Evolutionary conservation across 805 yeast genomes (phyloP).

Genomic region (Wickerhamiella bombiphila): DNA sequence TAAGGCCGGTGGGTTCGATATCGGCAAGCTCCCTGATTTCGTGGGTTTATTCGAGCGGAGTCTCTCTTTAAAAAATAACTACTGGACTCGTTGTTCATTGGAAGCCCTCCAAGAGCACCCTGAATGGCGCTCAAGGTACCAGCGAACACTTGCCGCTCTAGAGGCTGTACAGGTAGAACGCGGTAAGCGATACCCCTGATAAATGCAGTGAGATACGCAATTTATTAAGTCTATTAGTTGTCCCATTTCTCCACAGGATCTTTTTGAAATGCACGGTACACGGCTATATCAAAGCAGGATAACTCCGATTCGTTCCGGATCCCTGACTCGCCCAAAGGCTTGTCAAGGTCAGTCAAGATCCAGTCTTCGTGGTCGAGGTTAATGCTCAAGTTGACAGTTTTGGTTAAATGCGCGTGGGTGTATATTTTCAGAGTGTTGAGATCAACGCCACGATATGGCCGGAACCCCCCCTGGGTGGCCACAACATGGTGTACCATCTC

Average conservation of each 20-base stretch:
- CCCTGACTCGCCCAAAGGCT: conserved; percentile 37
- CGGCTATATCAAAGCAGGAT: conserved; percentile 58
- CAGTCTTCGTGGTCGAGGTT: conserved; percentile 78
- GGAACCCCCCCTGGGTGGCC: conserved; percentile 46
- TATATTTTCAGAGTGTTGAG: conserved; percentile 66
- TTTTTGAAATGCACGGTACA: conserved; percentile 51
- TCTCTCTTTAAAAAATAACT: conserved; percentile 1
- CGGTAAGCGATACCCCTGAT: not conserved
- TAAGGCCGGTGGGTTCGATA: conserved; percentile 2
- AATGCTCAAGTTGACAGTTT: conserved; percentile 81
- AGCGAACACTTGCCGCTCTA: conserved; percentile 2
- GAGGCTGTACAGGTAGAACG: not conserved
- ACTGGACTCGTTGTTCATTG: not conserved
- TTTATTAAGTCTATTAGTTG: not conserved
- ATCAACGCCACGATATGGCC: conserved; percentile 68
- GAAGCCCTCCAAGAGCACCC: conserved; percentile 3
- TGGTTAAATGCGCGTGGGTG: conserved; percentile 89
- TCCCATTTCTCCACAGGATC: conserved; percentile 90
- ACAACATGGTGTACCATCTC: conserved; percentile 34
- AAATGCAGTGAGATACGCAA: not conserved
- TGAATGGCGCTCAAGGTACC: conserved; percentile 1
- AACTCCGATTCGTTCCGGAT: conserved; percentile 76
- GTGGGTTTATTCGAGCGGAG: conserved; percentile 2
- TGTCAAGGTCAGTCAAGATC: conserved; percentile 35
- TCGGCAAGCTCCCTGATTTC: conserved; percentile 1